Conservation (phyloP, 75 land plant genomes). For the Pinus taeda region DNA sequence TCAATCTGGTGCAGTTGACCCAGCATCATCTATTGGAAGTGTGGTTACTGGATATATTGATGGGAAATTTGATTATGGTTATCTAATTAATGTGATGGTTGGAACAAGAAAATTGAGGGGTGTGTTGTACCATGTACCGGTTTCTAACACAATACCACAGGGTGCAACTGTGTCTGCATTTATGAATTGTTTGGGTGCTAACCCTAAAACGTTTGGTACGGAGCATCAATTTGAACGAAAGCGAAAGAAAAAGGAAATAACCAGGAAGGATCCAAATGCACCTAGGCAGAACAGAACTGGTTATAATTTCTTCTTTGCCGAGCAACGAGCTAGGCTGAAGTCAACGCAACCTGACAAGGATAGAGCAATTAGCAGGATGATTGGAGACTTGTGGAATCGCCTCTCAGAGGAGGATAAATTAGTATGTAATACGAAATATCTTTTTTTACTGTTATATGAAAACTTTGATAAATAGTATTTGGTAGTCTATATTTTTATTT, state of each 20-base stretch:
- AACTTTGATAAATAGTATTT: not conserved
- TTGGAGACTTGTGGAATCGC: constrained; percentile 79
- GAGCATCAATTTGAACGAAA: constrained; percentile 16
- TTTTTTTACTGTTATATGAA: not conserved
- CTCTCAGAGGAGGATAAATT: constrained; percentile 65
- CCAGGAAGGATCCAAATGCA: constrained; percentile 64
- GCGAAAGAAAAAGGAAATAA: constrained; percentile 34
- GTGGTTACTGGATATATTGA: constrained; percentile 58
- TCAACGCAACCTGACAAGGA: constrained; percentile 61
- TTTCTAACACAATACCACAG: constrained; percentile 18
- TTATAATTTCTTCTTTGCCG: constrained; percentile 91
- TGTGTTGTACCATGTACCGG: constrained; percentile 63
- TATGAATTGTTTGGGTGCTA: not conserved
- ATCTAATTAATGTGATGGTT: constrained; percentile 59
- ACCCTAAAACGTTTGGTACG: constrained; percentile 6
- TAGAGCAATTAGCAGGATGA: constrained; percentile 83
- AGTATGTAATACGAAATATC: constrained; percentile 31
- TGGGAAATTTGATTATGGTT: constrained; percentile 82
- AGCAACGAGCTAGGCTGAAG: constrained; percentile 66
- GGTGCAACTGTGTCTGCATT: constrained; percentile 10
- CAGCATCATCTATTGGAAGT: constrained; percentile 25
- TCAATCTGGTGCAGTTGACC: constrained; percentile 15
- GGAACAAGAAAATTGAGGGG: constrained; percentile 62
- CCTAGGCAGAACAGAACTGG: constrained; percentile 87
- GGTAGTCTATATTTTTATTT: too few species aligned